phyloP scores from a whole-genome alignment of 805 yeast genomes.

The Wickerhamomyces subpelliculosus region DNA sequence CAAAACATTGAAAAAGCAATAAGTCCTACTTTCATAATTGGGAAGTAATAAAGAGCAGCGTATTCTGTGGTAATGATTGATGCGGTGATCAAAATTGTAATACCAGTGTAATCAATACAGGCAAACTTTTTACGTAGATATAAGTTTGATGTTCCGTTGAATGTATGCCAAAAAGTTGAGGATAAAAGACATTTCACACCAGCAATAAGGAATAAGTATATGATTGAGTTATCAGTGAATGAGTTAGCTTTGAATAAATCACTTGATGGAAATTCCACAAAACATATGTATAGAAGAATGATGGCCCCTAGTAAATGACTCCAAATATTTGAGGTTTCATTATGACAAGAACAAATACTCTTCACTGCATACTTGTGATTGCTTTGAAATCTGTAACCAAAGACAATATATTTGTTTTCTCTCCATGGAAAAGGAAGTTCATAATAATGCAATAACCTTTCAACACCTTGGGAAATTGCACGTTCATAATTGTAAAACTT shows the following conservation, averaged over 20 bases:
- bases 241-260: conserved; percentile 37
- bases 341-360: conserved; percentile 62
- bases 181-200: conserved; percentile 72
- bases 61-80: conserved; percentile 85
- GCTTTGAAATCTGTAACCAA: conserved; percentile 79
- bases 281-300: conserved; percentile 46
- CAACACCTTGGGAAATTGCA: conserved; percentile 36
- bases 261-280: conserved; percentile 59
- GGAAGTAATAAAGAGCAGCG: conserved; percentile 60
- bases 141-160: conserved; percentile 65
- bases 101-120: conserved; percentile 93
- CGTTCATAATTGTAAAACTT: conserved; percentile 39
- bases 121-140: conserved; percentile 68
- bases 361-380: conserved; percentile 52
- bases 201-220: conserved; percentile 61
- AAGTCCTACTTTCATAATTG: conserved; percentile 40
- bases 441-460: conserved; percentile 61
- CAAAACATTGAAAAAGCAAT: conserved; percentile 56
- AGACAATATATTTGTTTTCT: conserved; percentile 77
- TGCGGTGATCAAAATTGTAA: conserved; percentile 82
- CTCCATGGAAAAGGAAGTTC: conserved; percentile 92
- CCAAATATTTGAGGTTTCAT: conserved; percentile 93
- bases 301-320: conserved; percentile 73
- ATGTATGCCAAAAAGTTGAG: conserved; percentile 89
- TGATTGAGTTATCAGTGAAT: conserved; percentile 38